Conservation (phyloP, 1,284 basidiomycete genomes). For the Trichosporon ovoides region DNA sequence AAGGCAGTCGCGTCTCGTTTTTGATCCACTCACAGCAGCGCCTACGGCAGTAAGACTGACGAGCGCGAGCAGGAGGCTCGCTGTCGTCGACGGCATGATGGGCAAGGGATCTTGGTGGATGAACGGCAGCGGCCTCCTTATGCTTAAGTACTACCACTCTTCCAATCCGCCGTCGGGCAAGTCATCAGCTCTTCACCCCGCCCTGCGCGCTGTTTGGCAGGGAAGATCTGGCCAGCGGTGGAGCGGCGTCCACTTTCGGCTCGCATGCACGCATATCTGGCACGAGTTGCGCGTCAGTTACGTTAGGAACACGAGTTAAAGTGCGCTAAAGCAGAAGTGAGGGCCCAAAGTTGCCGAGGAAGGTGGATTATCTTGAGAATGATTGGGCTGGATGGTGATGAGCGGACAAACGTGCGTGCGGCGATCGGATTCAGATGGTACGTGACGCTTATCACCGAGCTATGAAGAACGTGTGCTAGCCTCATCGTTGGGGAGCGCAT, state of each 20-base stretch:
- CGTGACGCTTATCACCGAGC: not conserved
- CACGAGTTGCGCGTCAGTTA: not conserved
- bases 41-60: not conserved
- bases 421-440: not conserved
- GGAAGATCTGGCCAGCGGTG: too few relatives aligned
- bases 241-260: too few relatives aligned
- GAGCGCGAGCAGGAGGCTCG: not conserved
- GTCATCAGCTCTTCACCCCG: too few relatives aligned
- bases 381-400: not conserved
- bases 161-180: too few relatives aligned
- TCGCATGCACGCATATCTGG: not conserved
- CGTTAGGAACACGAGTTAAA: not conserved
- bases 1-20: too few relatives aligned
- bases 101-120: not conserved
- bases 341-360: not conserved
- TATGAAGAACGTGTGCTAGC: not conserved
- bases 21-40: not conserved
- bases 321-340: not conserved
- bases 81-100: not conserved
- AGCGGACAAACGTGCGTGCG: constrained; percentile 1
- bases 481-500: too few relatives aligned
- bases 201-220: too few relatives aligned
- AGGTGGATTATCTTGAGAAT: not conserved
- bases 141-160: not conserved
- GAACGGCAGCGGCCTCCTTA: not conserved